Percentiles rank a stretch among this genome's conserved stretches.
Evolutionary conservation across 345 rosid genomes (phyloP).

Genomic region (Dovyalis caffra): DNA sequence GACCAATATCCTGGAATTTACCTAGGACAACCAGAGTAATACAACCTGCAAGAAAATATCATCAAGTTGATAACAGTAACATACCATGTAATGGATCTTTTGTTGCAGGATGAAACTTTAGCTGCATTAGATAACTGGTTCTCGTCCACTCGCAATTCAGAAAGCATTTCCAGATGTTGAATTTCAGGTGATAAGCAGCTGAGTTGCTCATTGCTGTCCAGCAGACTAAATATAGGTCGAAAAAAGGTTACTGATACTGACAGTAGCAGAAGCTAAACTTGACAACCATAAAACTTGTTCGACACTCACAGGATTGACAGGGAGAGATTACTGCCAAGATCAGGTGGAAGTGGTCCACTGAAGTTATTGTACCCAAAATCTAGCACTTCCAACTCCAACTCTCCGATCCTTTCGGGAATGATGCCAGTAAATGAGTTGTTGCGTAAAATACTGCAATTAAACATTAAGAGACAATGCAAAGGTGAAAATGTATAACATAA

Average conservation of each 20-base stretch:
- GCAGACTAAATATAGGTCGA: constrained; percentile 33
- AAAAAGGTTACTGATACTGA: background rate
- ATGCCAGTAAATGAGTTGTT: constrained; percentile 78
- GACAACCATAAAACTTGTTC: background rate
- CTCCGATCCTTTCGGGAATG: constrained; percentile 66
- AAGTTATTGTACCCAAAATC: constrained; percentile 84
- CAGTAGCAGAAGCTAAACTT: background rate
- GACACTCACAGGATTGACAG: constrained; percentile 51
- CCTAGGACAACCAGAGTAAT: background rate
- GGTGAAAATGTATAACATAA: background rate
- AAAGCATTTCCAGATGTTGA: constrained; percentile 34
- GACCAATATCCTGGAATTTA: background rate
- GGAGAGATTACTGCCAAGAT: constrained; percentile 35
- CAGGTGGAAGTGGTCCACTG: constrained; percentile 50
- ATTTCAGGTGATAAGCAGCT: constrained; percentile 37
- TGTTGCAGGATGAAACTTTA: constrained; percentile 20
- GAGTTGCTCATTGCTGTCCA: constrained; percentile 51
- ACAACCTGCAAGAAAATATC: background rate
- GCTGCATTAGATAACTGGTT: constrained; percentile 27
- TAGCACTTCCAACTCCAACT: constrained; percentile 67
- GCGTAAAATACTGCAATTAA: constrained; percentile 57
- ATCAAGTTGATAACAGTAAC: background rate
- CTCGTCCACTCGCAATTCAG: constrained; percentile 46
- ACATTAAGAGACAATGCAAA: constrained; percentile 14
- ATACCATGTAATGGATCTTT: constrained; percentile 25